Evolutionary conservation across 176 grass and related monocot genomes (phyloP), one percentile per base, ranked within the genome.

Genomic region (Luzula sylvatica): DNA sequence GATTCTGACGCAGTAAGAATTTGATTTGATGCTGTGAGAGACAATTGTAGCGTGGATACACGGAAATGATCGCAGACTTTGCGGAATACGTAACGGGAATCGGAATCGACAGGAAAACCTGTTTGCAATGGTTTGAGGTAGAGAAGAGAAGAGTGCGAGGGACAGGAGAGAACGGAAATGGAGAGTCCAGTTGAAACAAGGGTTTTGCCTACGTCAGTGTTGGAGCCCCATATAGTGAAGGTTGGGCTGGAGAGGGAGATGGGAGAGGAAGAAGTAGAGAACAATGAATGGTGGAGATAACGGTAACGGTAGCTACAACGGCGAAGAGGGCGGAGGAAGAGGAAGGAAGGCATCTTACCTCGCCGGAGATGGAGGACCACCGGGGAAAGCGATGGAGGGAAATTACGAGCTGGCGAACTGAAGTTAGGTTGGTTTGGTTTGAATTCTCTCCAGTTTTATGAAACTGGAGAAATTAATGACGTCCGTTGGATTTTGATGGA

Each of bases 81-180:
- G 63, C 28, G 11, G 48, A 72, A 88, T 26, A 96, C 71, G 70
- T 73, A 96, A 5, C 81, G 64, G 27, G 90, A 66, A 52, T 96
- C 90, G 54, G 84, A 96, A 45, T 96, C 90, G 15, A 32, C 7
- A 16, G 83, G 90, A 67, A 78, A 95, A 26, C 90, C 84, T 2
- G 90, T 95, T 68, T 95, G 84, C 8, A 95, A 76, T 5, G 84
- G 90, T 55, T 95, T 95, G 66, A 95, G 70, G 77, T 88, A 95
- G 68, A 55, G 9, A 3, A 96, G 56, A 5, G 74, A 46, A 9
- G 69, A 71, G 12, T 70, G 24, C 22, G 45, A 38, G 14, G 62
- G 15, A 65, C 53, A 65, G 46, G 18, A 32, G 62, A 88, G 70
- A 17, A 86, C 55, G 20, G 84, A 69, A 21, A 75, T 72, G 43